A percentile compares a stretch with the other conserved stretches of the same genome.
Evolutionary conservation across 2,329 filamentous ascomycete genomes (phyloP).

Genomic region (Fusarium sarcochroum): DNA sequence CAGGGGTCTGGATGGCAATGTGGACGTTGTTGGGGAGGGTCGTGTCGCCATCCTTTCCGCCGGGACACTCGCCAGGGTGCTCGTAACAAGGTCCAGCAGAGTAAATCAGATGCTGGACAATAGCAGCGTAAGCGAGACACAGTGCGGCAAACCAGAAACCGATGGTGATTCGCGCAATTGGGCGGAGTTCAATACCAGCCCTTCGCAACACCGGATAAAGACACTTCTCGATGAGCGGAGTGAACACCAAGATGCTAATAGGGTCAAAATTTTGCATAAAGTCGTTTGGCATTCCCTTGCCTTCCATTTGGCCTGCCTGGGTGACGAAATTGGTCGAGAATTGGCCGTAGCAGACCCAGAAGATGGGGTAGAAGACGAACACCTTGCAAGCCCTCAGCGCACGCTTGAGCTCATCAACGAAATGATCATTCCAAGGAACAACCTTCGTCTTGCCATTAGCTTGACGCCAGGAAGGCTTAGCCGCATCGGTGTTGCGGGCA

Average conservation of each 20-base stretch:
- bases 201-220: slow-evolving; percentile 74
- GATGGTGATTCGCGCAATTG: slow-evolving; percentile 75
- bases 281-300: slow-evolving; percentile 78
- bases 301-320: slow-evolving; percentile 69
- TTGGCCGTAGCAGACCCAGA: slow-evolving; percentile 78
- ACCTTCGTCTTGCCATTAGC: slow-evolving; percentile 60
- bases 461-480: slow-evolving; percentile 76
- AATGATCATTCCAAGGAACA: slow-evolving; percentile 76
- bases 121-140: slow-evolving; percentile 71
- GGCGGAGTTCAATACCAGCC: slow-evolving; percentile 71
- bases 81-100: slow-evolving; percentile 65
- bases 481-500: slow-evolving; percentile 66
- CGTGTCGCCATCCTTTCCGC: slow-evolving; percentile 50
- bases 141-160: slow-evolving; percentile 70
- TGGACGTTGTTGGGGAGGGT: slow-evolving; percentile 62
- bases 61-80: slow-evolving; percentile 57
- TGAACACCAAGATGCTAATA: slow-evolving; percentile 76
- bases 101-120: slow-evolving; percentile 74
- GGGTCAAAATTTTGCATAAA: slow-evolving; percentile 78
- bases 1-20: slow-evolving; percentile 68
- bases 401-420: slow-evolving; percentile 80
- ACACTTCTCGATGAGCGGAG: slow-evolving; percentile 72
- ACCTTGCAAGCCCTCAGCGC: slow-evolving; percentile 77
- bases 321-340: slow-evolving; percentile 77
- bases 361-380: slow-evolving; percentile 76